These are phyloP conservation scores for Rhizopus microsporus DNA, from an alignment of 371 early-diverging fungal genomes.

Conservation along the genomic window DNA sequence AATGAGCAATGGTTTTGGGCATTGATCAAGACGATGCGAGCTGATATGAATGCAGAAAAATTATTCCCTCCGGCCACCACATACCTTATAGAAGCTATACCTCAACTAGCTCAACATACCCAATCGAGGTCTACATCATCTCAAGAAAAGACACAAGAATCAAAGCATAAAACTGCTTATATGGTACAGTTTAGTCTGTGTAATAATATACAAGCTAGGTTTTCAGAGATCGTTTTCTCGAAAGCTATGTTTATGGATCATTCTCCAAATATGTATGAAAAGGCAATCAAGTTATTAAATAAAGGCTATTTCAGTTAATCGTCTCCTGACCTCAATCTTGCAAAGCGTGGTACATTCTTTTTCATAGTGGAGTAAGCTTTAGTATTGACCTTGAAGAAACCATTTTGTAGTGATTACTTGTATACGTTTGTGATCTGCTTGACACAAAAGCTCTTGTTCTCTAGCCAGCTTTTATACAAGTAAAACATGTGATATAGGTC, in stretches of 20 bases:
- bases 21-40: slow-evolving; percentile 77
- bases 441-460: too few relatives aligned
- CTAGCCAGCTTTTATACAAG: too few relatives aligned
- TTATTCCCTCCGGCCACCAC: slow-evolving; percentile 78
- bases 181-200: slow-evolving; percentile 58
- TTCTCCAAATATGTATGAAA: slow-evolving; percentile 69
- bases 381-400: too few relatives aligned
- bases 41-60: slow-evolving; percentile 79
- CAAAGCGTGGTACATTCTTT: not conserved
- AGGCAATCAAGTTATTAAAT: slow-evolving; percentile 27
- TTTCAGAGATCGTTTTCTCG: slow-evolving; percentile 68
- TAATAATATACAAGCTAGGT: slow-evolving; percentile 66
- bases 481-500: too few relatives aligned
- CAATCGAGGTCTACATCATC: slow-evolving; percentile 11
- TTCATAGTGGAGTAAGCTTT: not conserved
- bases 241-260: slow-evolving; percentile 76
- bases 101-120: slow-evolving; percentile 31
- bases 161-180: slow-evolving; percentile 33
- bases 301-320: slow-evolving; percentile 30
- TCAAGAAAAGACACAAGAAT: slow-evolving; percentile 10
- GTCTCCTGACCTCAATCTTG: not conserved
- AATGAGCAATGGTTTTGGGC: slow-evolving; percentile 82
- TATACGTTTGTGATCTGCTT: too few relatives aligned
- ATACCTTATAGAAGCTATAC: slow-evolving; percentile 60
- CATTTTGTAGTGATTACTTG: too few relatives aligned